Percentiles rank a stretch among this genome's conserved stretches.
phyloP scores from a whole-genome alignment of 805 yeast genomes.

The Yarrowia osloensis region DNA sequence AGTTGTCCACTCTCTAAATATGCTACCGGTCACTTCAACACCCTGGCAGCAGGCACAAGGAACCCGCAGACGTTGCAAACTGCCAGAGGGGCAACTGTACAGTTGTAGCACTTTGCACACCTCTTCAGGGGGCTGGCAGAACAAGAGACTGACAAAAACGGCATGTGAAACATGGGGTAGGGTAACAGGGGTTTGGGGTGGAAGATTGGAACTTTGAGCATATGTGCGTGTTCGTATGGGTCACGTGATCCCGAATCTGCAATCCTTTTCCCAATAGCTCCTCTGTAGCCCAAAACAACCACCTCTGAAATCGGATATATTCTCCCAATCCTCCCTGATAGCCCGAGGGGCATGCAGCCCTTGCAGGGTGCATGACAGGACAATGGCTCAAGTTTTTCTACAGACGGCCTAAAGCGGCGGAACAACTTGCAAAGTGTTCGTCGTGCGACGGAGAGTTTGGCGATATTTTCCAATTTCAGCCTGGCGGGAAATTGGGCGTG shows the following conservation, averaged over 20 bases:
- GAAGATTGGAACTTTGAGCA: not conserved
- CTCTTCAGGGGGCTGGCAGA: constrained; percentile 2
- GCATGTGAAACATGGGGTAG: not conserved
- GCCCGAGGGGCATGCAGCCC: not conserved
- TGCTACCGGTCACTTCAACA: too few species aligned
- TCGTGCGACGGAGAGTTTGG: not conserved
- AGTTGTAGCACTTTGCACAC: not conserved
- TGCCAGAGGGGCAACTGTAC: constrained; percentile 5
- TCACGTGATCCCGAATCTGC: too few species aligned
- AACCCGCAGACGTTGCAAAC: not conserved
- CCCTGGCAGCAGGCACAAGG: constrained; percentile 12
- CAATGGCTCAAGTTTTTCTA: not conserved
- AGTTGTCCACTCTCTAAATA: not conserved
- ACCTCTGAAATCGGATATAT: not conserved
- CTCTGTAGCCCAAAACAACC: too few species aligned
- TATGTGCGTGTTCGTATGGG: not conserved
- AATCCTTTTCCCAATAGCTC: too few species aligned
- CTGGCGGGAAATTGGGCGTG: not conserved
- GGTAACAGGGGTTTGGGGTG: too few species aligned
- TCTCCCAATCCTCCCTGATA: not conserved
- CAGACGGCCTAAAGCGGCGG: not conserved
- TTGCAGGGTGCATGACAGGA: constrained; percentile 1
- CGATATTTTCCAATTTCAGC: not conserved
- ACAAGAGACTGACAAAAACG: not conserved
- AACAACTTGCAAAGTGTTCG: not conserved